Conservation (phyloP, 305 asterid genomes). For the Ajuga reptans region DNA sequence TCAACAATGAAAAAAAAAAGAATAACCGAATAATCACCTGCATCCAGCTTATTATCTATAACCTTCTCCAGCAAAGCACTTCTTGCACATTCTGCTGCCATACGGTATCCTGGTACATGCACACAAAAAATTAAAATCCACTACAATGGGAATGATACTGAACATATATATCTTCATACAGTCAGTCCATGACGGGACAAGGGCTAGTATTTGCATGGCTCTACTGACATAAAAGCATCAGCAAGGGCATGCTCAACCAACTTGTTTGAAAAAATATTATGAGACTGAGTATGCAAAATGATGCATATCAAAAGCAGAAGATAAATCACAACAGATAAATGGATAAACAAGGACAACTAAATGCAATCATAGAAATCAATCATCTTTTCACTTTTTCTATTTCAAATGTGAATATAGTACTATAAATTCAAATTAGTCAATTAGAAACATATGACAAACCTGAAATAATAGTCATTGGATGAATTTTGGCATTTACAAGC, state of each 20-base stretch:
- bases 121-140: neutral
- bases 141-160: neutral
- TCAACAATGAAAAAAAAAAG: neutral
- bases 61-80: slow-evolving; percentile 68
- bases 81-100: slow-evolving; percentile 87
- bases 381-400: too few relatives aligned
- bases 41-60: slow-evolving; percentile 68
- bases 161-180: neutral
- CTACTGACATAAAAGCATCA: neutral
- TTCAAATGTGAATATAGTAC: neutral
- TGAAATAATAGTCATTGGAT: slow-evolving; percentile 84
- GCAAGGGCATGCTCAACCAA: neutral
- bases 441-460: slow-evolving; percentile 33
- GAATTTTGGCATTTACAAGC: slow-evolving; percentile 76
- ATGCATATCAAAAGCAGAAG: neutral
- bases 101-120: slow-evolving; percentile 54
- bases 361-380: neutral
- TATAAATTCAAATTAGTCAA: neutral
- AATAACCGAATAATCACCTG: slow-evolving; percentile 37
- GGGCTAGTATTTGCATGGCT: neutral
- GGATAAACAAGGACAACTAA: neutral
- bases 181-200: neutral
- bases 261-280: neutral
- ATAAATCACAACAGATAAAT: neutral
- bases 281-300: neutral